Evolutionary conservation across 2,329 filamentous ascomycete genomes (phyloP).

Genomic region (Cordyceps cateniannulata): DNA sequence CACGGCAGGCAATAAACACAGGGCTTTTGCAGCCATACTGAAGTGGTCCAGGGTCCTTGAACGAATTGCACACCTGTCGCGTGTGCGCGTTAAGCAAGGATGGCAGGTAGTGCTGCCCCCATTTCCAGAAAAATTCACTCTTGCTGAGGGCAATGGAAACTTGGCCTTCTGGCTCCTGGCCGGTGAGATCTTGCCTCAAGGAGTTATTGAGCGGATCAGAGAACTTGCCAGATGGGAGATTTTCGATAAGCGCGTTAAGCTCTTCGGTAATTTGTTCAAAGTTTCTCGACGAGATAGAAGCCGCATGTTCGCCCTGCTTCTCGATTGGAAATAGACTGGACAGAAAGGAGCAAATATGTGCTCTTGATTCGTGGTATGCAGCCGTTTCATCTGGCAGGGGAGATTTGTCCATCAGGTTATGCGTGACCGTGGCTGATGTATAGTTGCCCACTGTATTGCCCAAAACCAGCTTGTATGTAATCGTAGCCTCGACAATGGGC

Average conservation of each 20-base stretch:
- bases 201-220: slow-evolving; percentile 36
- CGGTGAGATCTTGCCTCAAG: slow-evolving; percentile 43
- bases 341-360: slow-evolving; percentile 43
- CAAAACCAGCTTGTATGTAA: slow-evolving; percentile 19
- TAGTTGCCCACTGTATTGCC: neutral
- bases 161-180: slow-evolving; percentile 39
- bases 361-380: slow-evolving; percentile 45
- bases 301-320: slow-evolving; percentile 30
- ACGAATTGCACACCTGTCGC: slow-evolving; percentile 53
- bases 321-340: slow-evolving; percentile 36
- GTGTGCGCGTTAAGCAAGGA: slow-evolving; percentile 50
- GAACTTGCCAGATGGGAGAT: slow-evolving; percentile 28
- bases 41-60: slow-evolving; percentile 54
- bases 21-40: slow-evolving; percentile 45
- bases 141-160: slow-evolving; percentile 39
- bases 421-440: neutral
- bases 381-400: neutral
- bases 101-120: slow-evolving; percentile 53
- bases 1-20: slow-evolving; percentile 45
- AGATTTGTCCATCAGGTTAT: neutral
- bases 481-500: slow-evolving; percentile 13
- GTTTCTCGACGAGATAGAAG: neutral
- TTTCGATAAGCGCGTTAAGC: slow-evolving; percentile 26
- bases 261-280: slow-evolving; percentile 15
- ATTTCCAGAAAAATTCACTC: slow-evolving; percentile 35